These are phyloP conservation scores for Oryza officinalis DNA, from an alignment of 176 grass and related monocot genomes.

Conservation along the genomic window DNA sequence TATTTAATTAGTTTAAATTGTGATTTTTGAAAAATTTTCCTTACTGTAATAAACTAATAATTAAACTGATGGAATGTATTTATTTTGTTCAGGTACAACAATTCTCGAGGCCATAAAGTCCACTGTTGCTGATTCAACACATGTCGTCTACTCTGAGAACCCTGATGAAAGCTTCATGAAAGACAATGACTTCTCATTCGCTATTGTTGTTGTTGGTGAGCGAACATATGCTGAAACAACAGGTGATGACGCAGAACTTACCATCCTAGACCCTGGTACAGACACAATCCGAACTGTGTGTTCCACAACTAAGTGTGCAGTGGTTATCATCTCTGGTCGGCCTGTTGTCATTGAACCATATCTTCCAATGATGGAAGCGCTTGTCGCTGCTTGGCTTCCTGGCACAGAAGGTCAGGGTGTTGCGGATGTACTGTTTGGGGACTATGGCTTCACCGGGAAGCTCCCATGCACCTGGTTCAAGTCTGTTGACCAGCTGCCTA, in stretches of 20 bases:
- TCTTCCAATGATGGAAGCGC: slow-evolving; percentile 73
- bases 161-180: slow-evolving; percentile 81
- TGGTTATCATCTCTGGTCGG: slow-evolving; percentile 76
- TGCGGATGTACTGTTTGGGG: slow-evolving; percentile 79
- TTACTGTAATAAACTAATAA: background rate
- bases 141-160: slow-evolving; percentile 66
- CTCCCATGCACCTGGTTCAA: slow-evolving; percentile 84
- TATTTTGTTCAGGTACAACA: slow-evolving; percentile 71
- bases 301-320: slow-evolving; percentile 65
- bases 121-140: slow-evolving; percentile 63
- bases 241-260: slow-evolving; percentile 74
- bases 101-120: slow-evolving; percentile 82
- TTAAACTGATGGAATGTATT: background rate
- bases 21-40: background rate
- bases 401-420: slow-evolving; percentile 89
- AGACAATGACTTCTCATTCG: slow-evolving; percentile 64
- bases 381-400: slow-evolving; percentile 94
- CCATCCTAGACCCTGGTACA: slow-evolving; percentile 77
- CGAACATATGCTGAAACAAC: slow-evolving; percentile 71
- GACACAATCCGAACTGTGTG: slow-evolving; percentile 80
- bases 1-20: background rate
- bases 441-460: slow-evolving; percentile 80
- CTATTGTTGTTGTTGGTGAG: slow-evolving; percentile 85
- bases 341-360: slow-evolving; percentile 86
- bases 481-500: slow-evolving; percentile 79